A percentile compares a stretch with the other conserved stretches of the same genome.
phyloP scores from a whole-genome alignment of 1,284 basidiomycete genomes.

The Lignosus rhinocerotis region DNA sequence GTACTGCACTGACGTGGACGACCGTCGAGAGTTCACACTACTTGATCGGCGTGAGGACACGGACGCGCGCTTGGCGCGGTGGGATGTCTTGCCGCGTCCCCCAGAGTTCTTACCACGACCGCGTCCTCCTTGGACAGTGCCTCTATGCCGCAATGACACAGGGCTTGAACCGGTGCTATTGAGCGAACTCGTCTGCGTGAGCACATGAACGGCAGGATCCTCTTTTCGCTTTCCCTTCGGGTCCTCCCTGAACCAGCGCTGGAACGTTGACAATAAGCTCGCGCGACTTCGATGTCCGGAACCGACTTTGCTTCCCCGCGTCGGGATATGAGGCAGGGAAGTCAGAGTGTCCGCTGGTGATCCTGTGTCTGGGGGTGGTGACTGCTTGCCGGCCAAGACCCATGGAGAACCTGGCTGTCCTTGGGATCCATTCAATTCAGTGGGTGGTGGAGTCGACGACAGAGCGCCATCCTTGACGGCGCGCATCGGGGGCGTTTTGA shows the following conservation, averaged over 20 bases:
- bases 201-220: constrained; percentile 20
- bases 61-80: constrained; percentile 62
- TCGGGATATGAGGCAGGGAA: constrained; percentile 55
- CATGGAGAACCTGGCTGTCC: constrained; percentile 64
- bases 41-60: constrained; percentile 76
- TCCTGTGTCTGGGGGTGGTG: constrained; percentile 47
- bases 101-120: constrained; percentile 36
- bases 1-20: constrained; percentile 67
- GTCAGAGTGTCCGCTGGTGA: constrained; percentile 54
- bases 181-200: constrained; percentile 15
- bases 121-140: constrained; percentile 49
- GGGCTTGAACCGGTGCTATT: constrained; percentile 28
- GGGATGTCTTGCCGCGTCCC: constrained; percentile 30
- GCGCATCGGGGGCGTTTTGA: constrained; percentile 68
- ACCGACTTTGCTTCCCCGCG: constrained; percentile 35
- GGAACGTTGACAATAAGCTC: constrained; percentile 70
- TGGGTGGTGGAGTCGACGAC: constrained; percentile 51
- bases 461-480: constrained; percentile 48
- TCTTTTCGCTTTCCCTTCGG: constrained; percentile 64
- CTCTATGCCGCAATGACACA: constrained; percentile 31
- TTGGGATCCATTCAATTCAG: constrained; percentile 41
- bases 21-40: constrained; percentile 78
- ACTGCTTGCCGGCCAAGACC: constrained; percentile 57
- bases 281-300: constrained; percentile 57
- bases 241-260: constrained; percentile 81